Evolutionary conservation across 73 alveolate species (phyloP).

Genomic region (Breviolum minutum): DNA sequence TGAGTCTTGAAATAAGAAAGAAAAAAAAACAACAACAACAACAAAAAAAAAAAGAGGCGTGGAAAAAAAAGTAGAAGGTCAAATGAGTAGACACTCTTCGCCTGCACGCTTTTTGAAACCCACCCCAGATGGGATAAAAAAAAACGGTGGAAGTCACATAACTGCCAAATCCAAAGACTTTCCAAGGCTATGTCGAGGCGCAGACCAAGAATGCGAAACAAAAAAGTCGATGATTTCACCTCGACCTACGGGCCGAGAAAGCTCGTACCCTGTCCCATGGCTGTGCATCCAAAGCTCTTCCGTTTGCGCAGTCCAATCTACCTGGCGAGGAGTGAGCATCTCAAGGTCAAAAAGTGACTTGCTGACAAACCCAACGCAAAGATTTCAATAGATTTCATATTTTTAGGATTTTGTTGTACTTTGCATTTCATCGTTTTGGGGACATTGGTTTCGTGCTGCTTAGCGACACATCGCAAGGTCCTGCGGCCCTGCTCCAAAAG

Average conservation of each 20-base stretch:
- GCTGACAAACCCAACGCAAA: background rate
- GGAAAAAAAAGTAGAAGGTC: too few species aligned
- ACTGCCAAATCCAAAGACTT: too few species aligned
- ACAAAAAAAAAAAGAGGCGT: too few species aligned
- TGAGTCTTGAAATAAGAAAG: background rate
- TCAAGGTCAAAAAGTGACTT: background rate
- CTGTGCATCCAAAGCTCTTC: conserved; percentile 44
- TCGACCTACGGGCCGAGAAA: conserved; percentile 23
- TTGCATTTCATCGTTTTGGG: background rate
- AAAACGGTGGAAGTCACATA: too few species aligned
- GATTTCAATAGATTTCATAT: too few species aligned
- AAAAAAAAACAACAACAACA: background rate
- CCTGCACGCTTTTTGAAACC: too few species aligned
- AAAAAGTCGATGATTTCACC: conserved; percentile 65
- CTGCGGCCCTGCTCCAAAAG: conserved; percentile 36
- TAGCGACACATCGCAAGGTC: conserved; percentile 12
- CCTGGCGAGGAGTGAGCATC: background rate
- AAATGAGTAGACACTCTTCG: too few species aligned
- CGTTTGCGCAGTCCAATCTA: conserved; percentile 13
- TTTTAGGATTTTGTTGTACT: background rate
- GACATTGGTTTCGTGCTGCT: background rate
- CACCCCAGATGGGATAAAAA: too few species aligned
- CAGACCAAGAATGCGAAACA: conserved; percentile 69
- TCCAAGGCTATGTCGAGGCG: background rate
- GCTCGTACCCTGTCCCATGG: conserved; percentile 25